Conservation (phyloP, 495 filamentous ascomycete genomes). For the Penicillium nucicola region DNA sequence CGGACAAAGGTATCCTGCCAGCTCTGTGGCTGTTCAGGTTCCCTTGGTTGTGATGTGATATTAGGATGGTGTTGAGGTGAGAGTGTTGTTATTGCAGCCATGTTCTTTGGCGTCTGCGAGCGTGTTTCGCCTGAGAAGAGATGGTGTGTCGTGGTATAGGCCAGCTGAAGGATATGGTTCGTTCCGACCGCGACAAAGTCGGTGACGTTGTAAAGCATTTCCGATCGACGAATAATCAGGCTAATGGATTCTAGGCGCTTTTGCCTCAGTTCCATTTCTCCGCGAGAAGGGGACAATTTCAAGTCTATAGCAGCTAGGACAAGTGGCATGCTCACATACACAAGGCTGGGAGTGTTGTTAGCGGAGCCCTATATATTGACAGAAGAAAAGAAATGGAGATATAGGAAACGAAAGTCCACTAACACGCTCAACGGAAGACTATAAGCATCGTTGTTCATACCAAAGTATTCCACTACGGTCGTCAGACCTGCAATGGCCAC, state of each 20-base stretch:
- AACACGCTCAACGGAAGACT: slow-evolving; percentile 33
- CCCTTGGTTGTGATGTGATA: too few species aligned
- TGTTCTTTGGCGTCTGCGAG: neutral
- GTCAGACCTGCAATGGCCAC: slow-evolving; percentile 22
- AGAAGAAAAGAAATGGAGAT: neutral
- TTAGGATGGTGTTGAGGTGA: too few species aligned
- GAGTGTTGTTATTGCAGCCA: neutral
- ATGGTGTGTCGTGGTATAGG: slow-evolving; percentile 28
- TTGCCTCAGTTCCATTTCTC: slow-evolving; percentile 16
- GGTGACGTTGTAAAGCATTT: slow-evolving; percentile 30
- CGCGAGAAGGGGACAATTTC: slow-evolving; percentile 27
- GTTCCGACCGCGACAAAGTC: slow-evolving; percentile 29
- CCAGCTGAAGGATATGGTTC: slow-evolving; percentile 32
- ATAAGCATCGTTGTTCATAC: slow-evolving; percentile 17
- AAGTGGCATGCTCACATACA: slow-evolving; percentile 33
- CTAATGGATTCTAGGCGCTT: slow-evolving; percentile 24
- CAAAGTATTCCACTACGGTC: slow-evolving; percentile 31
- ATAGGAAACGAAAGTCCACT: neutral
- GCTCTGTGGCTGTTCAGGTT: slow-evolving; percentile 13
- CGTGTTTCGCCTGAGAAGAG: slow-evolving; percentile 20
- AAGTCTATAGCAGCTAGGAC: slow-evolving; percentile 34
- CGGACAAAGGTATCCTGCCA: slow-evolving; percentile 32
- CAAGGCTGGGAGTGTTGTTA: slow-evolving; percentile 14
- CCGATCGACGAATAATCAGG: slow-evolving; percentile 29
- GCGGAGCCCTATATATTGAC: neutral